phyloP scores from a whole-genome alignment of 805 yeast species.

The Candida easanensis region DNA sequence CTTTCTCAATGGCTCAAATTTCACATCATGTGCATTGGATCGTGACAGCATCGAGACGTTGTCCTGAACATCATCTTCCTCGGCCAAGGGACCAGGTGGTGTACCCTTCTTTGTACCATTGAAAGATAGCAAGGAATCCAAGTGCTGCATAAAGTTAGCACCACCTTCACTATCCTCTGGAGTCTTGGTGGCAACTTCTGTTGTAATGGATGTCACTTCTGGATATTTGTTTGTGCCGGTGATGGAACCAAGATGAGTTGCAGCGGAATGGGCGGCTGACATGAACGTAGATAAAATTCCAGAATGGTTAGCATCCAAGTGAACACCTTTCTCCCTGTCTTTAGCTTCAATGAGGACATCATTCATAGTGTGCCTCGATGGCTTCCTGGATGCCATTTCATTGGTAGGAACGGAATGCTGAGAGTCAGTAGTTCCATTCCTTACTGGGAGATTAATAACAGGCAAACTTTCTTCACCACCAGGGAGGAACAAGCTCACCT shows the following conservation, averaged over 20 bases:
- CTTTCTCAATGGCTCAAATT: constrained; percentile 41
- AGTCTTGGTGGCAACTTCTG: background rate
- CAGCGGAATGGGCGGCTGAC: constrained; percentile 48
- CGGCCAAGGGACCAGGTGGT: constrained; percentile 1
- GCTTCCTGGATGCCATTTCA: background rate
- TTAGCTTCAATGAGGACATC: background rate
- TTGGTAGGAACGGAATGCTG: background rate
- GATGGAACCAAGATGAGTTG: constrained; percentile 22
- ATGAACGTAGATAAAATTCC: constrained; percentile 44
- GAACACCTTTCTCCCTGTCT: background rate
- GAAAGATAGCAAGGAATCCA: constrained; percentile 33
- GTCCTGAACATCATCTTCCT: constrained; percentile 8
- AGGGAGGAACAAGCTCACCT: background rate
- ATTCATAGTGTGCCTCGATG: background rate
- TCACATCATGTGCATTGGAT: constrained; percentile 30
- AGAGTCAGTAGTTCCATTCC: background rate
- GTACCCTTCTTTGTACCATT: constrained; percentile 2
- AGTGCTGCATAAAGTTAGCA: constrained; percentile 30
- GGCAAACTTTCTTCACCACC: background rate
- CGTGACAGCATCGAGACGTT: constrained; percentile 7
- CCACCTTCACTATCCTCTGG: background rate
- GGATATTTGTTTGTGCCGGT: constrained; percentile 5
- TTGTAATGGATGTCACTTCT: background rate
- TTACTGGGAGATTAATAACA: background rate
- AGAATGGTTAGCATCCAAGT: constrained; percentile 3